Base-by-base conservation (phyloP, 805 yeast species). In the Kuraishia piskuri region DNA sequence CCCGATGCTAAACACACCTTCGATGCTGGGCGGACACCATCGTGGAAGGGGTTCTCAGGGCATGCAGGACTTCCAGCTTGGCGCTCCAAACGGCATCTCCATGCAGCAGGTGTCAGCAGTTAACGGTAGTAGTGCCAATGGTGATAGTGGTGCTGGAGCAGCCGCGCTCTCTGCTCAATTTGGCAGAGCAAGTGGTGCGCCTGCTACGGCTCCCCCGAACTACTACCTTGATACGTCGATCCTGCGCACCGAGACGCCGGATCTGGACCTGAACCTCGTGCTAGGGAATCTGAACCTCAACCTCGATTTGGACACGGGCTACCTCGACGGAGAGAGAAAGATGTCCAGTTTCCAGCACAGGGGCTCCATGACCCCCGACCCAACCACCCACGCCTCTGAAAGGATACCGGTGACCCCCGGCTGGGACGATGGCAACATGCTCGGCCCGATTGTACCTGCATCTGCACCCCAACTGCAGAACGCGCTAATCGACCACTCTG, bases 261-360 rank as follows among this genome's bases (percentile, higher is more conserved):
- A 50, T 19, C 48, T 50, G 21, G 52, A 50, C 31, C 23, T 50
- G 22, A 24, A 21, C 21, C 20, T 44, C 14, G 52, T 25, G 20
- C 47, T 50, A 20, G 52, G 52, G 19, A 24, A 22, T 20, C 48
- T 50, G 22, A 50, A 50, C 52, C 52, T 50, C 22, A 46, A 50
- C 47, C 37, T 21, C 21, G 52, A 49, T n/a, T 19, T 36, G 8
- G 46, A 36, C 26, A 7, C 49, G 9, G 23, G 49, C 20, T 46
- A 46, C 49, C 10, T 21, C 14, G 25, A 17, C 12, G 26, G 22
- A 9, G 7, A 20, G 23, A 44, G 14, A 3, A 22, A 8, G 21
- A 22, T 17, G 19, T 6, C 23, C 4, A 12, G 3, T 44, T 46
- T 21, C 49, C 49, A 46, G 26, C 22, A 22, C 9, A 22, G 25